These are phyloP conservation scores for Eragrostis nindensis DNA, from an alignment of 176 grass and related monocot species.

Conservation along the genomic window DNA sequence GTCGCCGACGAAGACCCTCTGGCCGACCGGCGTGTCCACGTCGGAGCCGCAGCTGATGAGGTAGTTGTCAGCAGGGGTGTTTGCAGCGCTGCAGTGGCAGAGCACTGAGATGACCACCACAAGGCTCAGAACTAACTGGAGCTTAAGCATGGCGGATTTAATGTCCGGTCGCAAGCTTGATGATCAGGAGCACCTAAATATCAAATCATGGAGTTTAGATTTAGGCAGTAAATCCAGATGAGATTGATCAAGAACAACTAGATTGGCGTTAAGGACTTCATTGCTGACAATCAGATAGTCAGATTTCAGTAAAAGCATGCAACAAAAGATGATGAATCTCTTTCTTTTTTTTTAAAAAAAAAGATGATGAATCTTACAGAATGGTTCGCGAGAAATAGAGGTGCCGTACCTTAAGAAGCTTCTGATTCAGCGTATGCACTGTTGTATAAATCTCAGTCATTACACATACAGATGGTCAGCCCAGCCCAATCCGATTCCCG, in stretches of 20 bases:
- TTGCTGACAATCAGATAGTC: neutral
- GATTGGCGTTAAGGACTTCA: neutral
- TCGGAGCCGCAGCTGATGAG: conserved; percentile 74
- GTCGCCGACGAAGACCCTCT: conserved; percentile 62
- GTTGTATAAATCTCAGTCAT: neutral
- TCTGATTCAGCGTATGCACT: neutral
- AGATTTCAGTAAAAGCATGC: neutral
- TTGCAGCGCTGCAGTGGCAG: conserved; percentile 21
- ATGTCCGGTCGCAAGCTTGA: neutral
- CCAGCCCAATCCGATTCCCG: too few relatives aligned
- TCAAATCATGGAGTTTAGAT: neutral
- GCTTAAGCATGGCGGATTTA: neutral
- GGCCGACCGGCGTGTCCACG: conserved; percentile 51
- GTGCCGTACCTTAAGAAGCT: conserved; percentile 19
- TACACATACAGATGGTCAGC: too few relatives aligned
- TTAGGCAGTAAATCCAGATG: neutral
- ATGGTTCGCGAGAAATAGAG: too few relatives aligned
- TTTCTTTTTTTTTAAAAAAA: too few relatives aligned
- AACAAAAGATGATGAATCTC: neutral
- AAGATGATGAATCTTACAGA: neutral
- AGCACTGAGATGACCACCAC: conserved; percentile 8
- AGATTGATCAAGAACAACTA: neutral
- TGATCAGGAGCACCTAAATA: neutral
- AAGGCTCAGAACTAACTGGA: neutral
- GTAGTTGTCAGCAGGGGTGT: conserved; percentile 67